These are phyloP conservation scores for Aspergillus funiculosus DNA, from an alignment of 495 filamentous ascomycete species.

Conservation along the genomic window DNA sequence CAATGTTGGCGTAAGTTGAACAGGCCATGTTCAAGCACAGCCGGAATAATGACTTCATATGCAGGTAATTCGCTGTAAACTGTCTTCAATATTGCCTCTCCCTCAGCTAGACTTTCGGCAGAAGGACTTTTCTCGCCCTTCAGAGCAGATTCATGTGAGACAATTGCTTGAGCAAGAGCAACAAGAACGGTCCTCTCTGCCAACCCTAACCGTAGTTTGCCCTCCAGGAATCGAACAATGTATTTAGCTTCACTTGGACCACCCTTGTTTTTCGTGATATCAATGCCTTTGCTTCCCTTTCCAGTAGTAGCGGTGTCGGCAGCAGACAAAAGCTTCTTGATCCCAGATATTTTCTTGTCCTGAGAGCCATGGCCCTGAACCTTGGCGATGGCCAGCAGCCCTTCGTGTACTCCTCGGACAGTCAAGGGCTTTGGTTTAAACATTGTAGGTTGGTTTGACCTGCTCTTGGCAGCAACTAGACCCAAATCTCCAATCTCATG, in stretches of 20 bases:
- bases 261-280: slow-evolving; percentile 89
- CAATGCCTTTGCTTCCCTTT: slow-evolving; percentile 62
- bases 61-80: slow-evolving; percentile 94
- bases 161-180: slow-evolving; percentile 79
- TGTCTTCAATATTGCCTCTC: slow-evolving; percentile 76
- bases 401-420: slow-evolving; percentile 78
- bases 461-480: slow-evolving; percentile 88
- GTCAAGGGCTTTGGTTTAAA: slow-evolving; percentile 93
- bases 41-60: slow-evolving; percentile 91
- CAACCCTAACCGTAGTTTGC: slow-evolving; percentile 83
- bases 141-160: slow-evolving; percentile 67
- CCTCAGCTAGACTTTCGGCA: slow-evolving; percentile 68
- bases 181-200: slow-evolving; percentile 91
- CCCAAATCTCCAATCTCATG: slow-evolving; percentile 94
- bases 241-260: slow-evolving; percentile 93
- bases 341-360: slow-evolving; percentile 81
- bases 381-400: slow-evolving; percentile 81
- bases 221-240: slow-evolving; percentile 86
- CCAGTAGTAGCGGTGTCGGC: slow-evolving; percentile 67
- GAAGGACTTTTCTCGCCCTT: slow-evolving; percentile 63
- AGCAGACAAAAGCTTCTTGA: slow-evolving; percentile 88
- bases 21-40: slow-evolving; percentile 80
- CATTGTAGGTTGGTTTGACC: slow-evolving; percentile 92
- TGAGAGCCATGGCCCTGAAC: slow-evolving; percentile 83
- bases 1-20: slow-evolving; percentile 73